Conservation (phyloP, 1,139 yeast genomes). For the Kurtzmaniella quercitrusa region DNA sequence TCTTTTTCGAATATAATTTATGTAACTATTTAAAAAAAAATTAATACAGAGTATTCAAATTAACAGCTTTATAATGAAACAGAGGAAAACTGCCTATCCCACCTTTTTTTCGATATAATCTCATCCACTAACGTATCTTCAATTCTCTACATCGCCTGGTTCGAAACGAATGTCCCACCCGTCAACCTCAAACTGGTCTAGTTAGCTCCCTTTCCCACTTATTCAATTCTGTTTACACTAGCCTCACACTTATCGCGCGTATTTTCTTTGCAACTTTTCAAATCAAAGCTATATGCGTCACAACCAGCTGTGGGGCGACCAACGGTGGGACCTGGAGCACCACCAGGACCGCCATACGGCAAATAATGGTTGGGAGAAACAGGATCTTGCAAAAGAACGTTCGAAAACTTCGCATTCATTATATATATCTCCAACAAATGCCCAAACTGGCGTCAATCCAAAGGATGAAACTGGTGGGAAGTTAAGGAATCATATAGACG, state of each 20-base stretch:
- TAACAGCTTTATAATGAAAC: too few species aligned
- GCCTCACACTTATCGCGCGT: conserved; percentile 1
- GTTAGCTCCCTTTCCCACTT: too few species aligned
- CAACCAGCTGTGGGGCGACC: neutral
- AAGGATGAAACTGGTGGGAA: conserved; percentile 28
- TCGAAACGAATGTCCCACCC: too few species aligned
- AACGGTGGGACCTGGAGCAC: neutral
- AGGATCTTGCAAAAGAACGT: neutral
- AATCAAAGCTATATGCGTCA: neutral
- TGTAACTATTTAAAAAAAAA: too few species aligned
- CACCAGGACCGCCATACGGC: neutral
- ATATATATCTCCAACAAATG: conserved; percentile 10
- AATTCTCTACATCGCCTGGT: too few species aligned
- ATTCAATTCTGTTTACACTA: too few species aligned
- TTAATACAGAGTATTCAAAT: too few species aligned
- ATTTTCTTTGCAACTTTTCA: neutral
- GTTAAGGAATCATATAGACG: conserved; percentile 30
- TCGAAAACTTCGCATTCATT: neutral
- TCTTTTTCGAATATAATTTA: too few species aligned
- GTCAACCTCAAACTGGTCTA: too few species aligned
- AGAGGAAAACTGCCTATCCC: too few species aligned
- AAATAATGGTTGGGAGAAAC: neutral
- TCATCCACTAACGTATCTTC: too few species aligned
- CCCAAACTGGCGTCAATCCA: conserved; percentile 29
- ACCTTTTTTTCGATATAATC: too few species aligned